Percentiles rank a stretch among this genome's conserved stretches.
Conservation (phyloP, 805 yeast genomes). For the Peterozyma xylosa region DNA sequence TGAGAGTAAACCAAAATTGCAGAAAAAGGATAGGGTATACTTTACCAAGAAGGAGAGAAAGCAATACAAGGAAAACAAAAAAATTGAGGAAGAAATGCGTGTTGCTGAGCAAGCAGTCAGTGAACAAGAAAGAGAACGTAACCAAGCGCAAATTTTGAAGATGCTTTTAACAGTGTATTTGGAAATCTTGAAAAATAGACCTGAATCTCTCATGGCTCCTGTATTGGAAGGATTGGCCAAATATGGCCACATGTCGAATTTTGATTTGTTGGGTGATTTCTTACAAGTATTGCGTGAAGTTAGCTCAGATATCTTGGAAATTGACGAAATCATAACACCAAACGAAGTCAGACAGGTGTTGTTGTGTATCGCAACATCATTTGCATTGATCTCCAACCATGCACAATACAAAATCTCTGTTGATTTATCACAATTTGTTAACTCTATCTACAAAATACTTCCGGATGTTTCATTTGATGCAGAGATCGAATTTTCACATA, state of each 20-base stretch:
- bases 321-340: constrained; percentile 32
- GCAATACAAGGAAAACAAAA: constrained; percentile 76
- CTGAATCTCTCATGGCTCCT: constrained; percentile 67
- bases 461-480: constrained; percentile 68
- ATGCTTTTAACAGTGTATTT: constrained; percentile 65
- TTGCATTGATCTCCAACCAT: constrained; percentile 75
- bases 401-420: constrained; percentile 64
- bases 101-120: constrained; percentile 84
- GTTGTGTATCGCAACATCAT: constrained; percentile 83
- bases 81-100: constrained; percentile 83
- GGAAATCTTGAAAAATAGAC: constrained; percentile 60
- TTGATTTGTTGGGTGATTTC: constrained; percentile 89
- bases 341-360: constrained; percentile 63
- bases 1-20: constrained; percentile 41
- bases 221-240: constrained; percentile 88
- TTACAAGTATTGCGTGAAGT: constrained; percentile 84
- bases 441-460: constrained; percentile 62
- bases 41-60: constrained; percentile 86
- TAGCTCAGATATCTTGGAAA: constrained; percentile 39
- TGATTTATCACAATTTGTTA: constrained; percentile 76
- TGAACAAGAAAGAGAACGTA: constrained; percentile 76
- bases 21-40: constrained; percentile 86
- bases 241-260: constrained; percentile 87
- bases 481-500: constrained; percentile 80
- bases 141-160: constrained; percentile 79